These are phyloP conservation scores for Dioscorea alata DNA, from an alignment of 106 monocot species.

Conservation along the genomic window DNA sequence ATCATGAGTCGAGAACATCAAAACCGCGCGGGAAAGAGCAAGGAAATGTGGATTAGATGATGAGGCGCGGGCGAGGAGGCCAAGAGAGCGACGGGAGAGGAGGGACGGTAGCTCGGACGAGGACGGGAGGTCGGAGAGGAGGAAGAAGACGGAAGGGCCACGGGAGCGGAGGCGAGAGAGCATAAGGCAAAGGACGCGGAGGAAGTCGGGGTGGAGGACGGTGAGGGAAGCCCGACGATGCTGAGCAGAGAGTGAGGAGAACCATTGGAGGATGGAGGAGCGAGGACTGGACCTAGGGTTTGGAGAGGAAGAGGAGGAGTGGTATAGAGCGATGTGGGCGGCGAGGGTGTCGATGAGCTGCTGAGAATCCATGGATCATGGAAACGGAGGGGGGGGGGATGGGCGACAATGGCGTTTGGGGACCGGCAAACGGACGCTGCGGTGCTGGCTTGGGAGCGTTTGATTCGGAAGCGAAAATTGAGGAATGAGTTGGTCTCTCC, in stretches of 20 bases:
- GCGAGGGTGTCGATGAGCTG: slow-evolving; percentile 65
- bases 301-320: slow-evolving; percentile 23
- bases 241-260: slow-evolving; percentile 49
- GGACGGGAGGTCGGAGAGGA: slow-evolving; percentile 73
- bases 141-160: slow-evolving; percentile 64
- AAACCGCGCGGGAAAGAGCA: slow-evolving; percentile 23
- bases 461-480: no score
- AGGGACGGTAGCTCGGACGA: slow-evolving; percentile 44
- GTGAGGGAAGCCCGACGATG: slow-evolving; percentile 57
- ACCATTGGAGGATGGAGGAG: slow-evolving; percentile 59
- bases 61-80: slow-evolving; percentile 38
- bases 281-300: slow-evolving; percentile 36
- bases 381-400: background rate
- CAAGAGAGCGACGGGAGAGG: slow-evolving; percentile 45
- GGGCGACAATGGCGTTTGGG: background rate
- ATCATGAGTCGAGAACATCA: slow-evolving; percentile 53
- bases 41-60: slow-evolving; percentile 8
- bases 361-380: slow-evolving; percentile 25
- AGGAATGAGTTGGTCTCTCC: no score
- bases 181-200: slow-evolving; percentile 56
- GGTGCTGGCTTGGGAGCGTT: no score
- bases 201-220: slow-evolving; percentile 46
- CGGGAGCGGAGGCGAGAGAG: slow-evolving; percentile 30
- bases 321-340: slow-evolving; percentile 78
- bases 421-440: no score